Evolutionary conservation across 2,329 filamentous ascomycete genomes (phyloP).

Genomic region (Talaromyces sp.): DNA sequence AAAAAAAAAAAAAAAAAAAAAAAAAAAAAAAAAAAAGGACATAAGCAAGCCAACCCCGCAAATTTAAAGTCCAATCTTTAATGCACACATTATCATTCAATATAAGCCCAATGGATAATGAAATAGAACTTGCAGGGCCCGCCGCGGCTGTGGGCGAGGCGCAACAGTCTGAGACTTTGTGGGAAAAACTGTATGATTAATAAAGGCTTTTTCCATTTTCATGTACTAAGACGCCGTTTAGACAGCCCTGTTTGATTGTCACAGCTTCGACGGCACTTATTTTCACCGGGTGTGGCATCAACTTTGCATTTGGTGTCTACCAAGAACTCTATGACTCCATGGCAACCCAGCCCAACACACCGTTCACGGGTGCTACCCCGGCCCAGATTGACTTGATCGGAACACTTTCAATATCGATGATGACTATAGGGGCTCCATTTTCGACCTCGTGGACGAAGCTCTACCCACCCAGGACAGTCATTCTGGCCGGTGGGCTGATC

Average conservation of each 20-base stretch:
- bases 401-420: slow-evolving; percentile 30
- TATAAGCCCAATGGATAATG: neutral
- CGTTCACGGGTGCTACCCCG: slow-evolving; percentile 31
- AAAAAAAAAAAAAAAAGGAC: neutral
- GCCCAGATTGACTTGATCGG: slow-evolving; percentile 37
- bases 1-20: neutral
- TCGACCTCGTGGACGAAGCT: slow-evolving; percentile 29
- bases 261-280: slow-evolving; percentile 21
- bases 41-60: neutral
- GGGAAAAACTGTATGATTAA: neutral
- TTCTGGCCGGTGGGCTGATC: slow-evolving; percentile 23
- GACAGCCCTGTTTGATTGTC: neutral
- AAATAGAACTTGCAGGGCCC: neutral
- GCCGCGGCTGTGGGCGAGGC: neutral
- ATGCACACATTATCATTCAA: neutral
- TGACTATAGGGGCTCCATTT: slow-evolving; percentile 32
- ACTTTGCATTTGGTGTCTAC: slow-evolving; percentile 38
- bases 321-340: slow-evolving; percentile 35
- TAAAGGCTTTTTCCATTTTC: neutral
- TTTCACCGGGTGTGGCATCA: slow-evolving; percentile 32
- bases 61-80: neutral
- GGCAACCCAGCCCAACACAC: slow-evolving; percentile 19
- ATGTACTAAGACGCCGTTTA: neutral
- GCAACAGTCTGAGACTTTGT: neutral
- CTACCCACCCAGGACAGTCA: slow-evolving; percentile 25